Base-by-base conservation (phyloP, 305 asterid genomes). In the Rubia peregrina region DNA sequence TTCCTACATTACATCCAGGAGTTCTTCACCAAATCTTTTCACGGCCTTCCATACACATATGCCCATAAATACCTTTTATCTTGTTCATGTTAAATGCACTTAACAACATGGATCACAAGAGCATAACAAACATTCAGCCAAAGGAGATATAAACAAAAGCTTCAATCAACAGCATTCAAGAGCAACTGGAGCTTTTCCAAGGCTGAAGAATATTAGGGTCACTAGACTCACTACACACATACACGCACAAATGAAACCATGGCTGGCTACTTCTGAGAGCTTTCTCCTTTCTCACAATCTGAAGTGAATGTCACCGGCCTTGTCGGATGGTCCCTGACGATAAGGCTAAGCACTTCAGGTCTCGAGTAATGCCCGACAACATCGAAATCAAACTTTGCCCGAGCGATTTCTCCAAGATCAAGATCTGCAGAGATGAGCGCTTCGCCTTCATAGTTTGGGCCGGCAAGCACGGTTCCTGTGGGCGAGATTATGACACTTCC, bases 401-500 rank as follows among this genome's bases (percentile, higher is more conserved):
- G 86, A 11, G 79, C 93, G 46, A 94, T 87, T 77, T 91, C 97
- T 71, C 90, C 96, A 26, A 91, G 95, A 89, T 94, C 96, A 78
- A 90, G 80, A 81, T 92, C 97, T n/a, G 96, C 98, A n/a, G 97
- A 80, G 80, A 92, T 89, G 70, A 90, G 96, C 17, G 95, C 94
- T 75, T 90, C 97, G 64, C 97, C 95, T 16, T 87, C 92, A 74
- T 85, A 87, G 75, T 92, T 92, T 19, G 98, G 97, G 60, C 98
- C 98, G 0, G 96, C 96, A 55, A 93, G 83, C 77, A 90, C 91
- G 68, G 83, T 57, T 51, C 97, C 99, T 7, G 95, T 87, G 17
- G 98, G 98, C 36, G 99, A 94, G 56, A 91, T 88, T 33, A 94
- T 91, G 74, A 87, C 93, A 57, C 99, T 94, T n/a, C 97, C 99